Base-by-base conservation (phyloP, 306 rosid species). In the Morella rubra region DNA sequence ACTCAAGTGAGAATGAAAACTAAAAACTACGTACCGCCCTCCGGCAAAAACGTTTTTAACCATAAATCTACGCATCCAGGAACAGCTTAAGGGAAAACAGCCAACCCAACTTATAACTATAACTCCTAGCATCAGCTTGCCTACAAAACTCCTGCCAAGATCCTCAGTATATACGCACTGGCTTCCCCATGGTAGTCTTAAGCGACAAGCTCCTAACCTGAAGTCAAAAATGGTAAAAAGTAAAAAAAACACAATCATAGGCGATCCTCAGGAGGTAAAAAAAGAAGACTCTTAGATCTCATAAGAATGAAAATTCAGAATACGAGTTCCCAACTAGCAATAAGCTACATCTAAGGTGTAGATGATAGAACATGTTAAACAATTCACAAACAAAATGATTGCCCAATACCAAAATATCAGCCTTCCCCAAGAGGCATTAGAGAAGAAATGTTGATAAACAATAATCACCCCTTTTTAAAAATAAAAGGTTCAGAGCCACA, bases 131-230 rank as follows among this genome's bases (percentile, higher is more conserved):
- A 58, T 9, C 7, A 58, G 40, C 37, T 58, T 22, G 9, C 52
- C 71, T 65, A 65, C 71, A 41, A 65, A 41, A 65, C 4, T 65
- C 71, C 47, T 18, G 14, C 49, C 18, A 32, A 66, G 12, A 71
- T 8, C 32, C 66, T 81, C 40, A 74, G 75, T 77, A 84, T 14
- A 81, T 69, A 0, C 87, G 82, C 13, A 61, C 75, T 1, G 85
- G 73, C 80, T 81, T 84, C 44, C 87, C 87, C 87, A 84, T 81
- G 1, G 85, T 81, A 42, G 82, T 84, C 77, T 84, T 84, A 66
- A 84, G 37, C 53, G 81, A 73, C 80, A 84, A 44, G 68, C 85
- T 81, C 75, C 73, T 81, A 8, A 84, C 85, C 85, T 81, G 85
- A 76, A 41, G 41, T 65, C 50, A 44, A 41, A 0, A 44, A 41